Evolutionary conservation across 2,329 filamentous ascomycete species (phyloP).

Genomic region (Botryotinia convoluta): DNA sequence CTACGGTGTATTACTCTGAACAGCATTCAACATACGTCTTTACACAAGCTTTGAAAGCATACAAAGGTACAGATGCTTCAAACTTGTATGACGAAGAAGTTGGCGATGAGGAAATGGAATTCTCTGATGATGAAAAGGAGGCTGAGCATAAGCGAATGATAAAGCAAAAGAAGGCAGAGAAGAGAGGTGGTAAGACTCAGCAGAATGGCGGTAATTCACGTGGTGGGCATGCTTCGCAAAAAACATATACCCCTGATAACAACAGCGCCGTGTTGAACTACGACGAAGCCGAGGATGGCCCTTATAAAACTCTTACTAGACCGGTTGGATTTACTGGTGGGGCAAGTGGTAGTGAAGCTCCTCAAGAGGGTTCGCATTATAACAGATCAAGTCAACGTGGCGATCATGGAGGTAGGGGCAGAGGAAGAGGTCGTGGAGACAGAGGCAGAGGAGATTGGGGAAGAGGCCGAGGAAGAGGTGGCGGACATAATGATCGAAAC

Average conservation of each 20-base stretch:
- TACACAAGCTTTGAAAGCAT: constrained; percentile 72
- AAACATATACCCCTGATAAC: constrained; percentile 38
- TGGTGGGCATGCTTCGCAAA: constrained; percentile 40
- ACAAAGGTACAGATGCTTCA: constrained; percentile 90
- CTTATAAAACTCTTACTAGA: constrained; percentile 68
- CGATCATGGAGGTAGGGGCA: constrained; percentile 28
- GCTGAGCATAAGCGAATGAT: constrained; percentile 70
- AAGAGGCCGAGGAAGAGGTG: constrained; percentile 33
- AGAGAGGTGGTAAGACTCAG: constrained; percentile 50
- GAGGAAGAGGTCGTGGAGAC: constrained; percentile 30
- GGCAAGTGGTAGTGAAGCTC: constrained; percentile 42
- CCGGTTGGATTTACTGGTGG: constrained; percentile 57
- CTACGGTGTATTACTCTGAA: constrained; percentile 75
- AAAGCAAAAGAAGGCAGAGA: constrained; percentile 65
- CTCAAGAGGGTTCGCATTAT: constrained; percentile 38
- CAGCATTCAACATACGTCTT: constrained; percentile 81
- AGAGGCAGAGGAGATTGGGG: constrained; percentile 30
- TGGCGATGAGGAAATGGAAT: constrained; percentile 82
- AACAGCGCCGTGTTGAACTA: constrained; percentile 55
- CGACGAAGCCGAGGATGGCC: constrained; percentile 65
- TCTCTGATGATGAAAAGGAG: constrained; percentile 95
- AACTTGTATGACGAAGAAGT: constrained; percentile 95
- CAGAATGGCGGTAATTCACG: constrained; percentile 40
- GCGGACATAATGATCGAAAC: constrained; percentile 29
- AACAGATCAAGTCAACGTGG: constrained; percentile 27